phyloP scores from a whole-genome alignment of 2,329 filamentous ascomycete species.

The Exophiala viscosa region DNA sequence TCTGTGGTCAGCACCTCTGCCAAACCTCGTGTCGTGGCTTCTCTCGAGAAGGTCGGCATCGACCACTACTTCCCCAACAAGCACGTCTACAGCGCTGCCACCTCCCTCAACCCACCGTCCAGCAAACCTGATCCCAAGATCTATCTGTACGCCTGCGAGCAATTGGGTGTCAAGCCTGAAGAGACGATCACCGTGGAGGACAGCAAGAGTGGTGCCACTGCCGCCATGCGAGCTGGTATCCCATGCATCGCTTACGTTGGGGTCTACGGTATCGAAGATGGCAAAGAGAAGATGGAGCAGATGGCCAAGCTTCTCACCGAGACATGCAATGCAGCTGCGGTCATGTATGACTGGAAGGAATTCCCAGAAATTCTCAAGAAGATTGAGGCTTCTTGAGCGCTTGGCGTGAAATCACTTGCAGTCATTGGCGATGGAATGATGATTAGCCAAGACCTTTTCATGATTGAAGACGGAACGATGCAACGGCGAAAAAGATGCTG shows the following conservation, averaged over 20 bases:
- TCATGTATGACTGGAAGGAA: constrained; percentile 55
- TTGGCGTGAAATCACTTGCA: background rate
- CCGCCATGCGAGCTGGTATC: constrained; percentile 73
- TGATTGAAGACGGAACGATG: too few species aligned
- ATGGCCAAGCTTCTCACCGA: constrained; percentile 63
- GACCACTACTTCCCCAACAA: constrained; percentile 73
- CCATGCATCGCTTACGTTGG: constrained; percentile 82
- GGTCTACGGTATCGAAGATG: constrained; percentile 63
- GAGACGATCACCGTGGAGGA: constrained; percentile 84
- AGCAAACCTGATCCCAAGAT: constrained; percentile 93
- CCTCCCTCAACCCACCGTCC: constrained; percentile 71
- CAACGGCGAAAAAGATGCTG: too few species aligned
- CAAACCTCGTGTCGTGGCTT: constrained; percentile 72
- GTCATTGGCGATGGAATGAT: too few species aligned
- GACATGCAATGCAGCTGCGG: constrained; percentile 37
- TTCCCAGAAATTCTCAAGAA: constrained; percentile 44
- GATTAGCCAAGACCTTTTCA: too few species aligned
- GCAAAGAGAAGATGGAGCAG: constrained; percentile 69
- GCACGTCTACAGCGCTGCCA: constrained; percentile 78
- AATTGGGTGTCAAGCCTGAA: constrained; percentile 66
- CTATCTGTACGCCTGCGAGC: constrained; percentile 74
- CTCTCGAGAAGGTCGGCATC: constrained; percentile 75
- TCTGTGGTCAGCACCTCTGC: constrained; percentile 81
- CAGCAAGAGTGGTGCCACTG: constrained; percentile 80
- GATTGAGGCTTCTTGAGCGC: constrained; percentile 34